Conservation (phyloP, 208 protist species). For the Crithidia bombi region DNA sequence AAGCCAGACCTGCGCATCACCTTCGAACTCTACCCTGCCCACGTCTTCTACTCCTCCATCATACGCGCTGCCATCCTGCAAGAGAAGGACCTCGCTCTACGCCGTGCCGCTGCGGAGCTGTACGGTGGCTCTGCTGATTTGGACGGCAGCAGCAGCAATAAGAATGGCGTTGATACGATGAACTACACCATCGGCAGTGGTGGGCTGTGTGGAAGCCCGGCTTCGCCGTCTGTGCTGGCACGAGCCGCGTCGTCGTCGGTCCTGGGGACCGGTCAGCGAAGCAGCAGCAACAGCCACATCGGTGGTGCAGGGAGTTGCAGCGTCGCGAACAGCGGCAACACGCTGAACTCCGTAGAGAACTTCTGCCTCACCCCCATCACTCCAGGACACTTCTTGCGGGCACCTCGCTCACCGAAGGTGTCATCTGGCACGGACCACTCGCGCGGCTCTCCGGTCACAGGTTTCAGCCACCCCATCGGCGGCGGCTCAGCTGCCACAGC, state of each 20-base stretch:
- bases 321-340: neutral
- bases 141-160: neutral
- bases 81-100: constrained; percentile 49
- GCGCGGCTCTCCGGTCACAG: neutral
- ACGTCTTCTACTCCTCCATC: constrained; percentile 50
- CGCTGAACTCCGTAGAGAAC: constrained; percentile 10
- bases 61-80: constrained; percentile 43
- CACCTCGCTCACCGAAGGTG: constrained; percentile 14
- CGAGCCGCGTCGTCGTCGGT: constrained; percentile 23
- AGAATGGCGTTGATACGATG: neutral
- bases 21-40: constrained; percentile 57
- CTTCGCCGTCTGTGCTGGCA: constrained; percentile 18
- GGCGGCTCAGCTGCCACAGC: neutral
- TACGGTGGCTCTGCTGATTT: constrained; percentile 37
- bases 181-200: neutral
- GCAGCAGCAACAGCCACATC: constrained; percentile 4
- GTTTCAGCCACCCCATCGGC: neutral
- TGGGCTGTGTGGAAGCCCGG: neutral
- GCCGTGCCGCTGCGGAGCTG: constrained; percentile 36
- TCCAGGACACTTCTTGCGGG: constrained; percentile 26
- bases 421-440: constrained; percentile 14
- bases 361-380: constrained; percentile 31
- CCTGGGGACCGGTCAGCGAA: neutral
- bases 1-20: constrained; percentile 37
- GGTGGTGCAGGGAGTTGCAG: neutral